phyloP scores from a whole-genome alignment of 2,329 filamentous ascomycete genomes.

The Penicillium sp. region DNA sequence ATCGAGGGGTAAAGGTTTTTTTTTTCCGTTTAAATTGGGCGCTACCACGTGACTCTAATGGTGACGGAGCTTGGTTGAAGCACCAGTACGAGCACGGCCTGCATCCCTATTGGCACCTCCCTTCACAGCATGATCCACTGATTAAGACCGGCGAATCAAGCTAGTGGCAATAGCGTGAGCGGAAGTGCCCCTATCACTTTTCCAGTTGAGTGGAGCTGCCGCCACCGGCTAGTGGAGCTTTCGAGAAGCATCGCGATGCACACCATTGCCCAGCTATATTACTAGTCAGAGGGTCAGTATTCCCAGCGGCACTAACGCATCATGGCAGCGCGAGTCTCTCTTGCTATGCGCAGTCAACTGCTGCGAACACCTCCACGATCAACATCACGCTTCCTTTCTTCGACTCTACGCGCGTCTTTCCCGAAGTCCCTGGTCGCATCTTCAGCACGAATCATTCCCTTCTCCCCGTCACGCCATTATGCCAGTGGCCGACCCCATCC shows the following conservation, averaged over 20 bases:
- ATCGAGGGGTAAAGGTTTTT: slow-evolving; percentile 29
- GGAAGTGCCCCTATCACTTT: too few species aligned
- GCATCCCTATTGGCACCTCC: too few species aligned
- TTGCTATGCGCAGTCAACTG: slow-evolving; percentile 26
- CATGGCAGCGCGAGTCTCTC: slow-evolving; percentile 33
- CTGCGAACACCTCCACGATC: slow-evolving; percentile 25
- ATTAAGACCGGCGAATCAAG: too few species aligned
- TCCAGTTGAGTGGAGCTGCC: slow-evolving; percentile 19
- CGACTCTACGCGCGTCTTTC: slow-evolving; percentile 18
- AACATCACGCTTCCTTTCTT: slow-evolving; percentile 16
- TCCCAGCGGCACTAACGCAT: slow-evolving; percentile 2
- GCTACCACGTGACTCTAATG: slow-evolving; percentile 28
- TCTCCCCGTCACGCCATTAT: slow-evolving; percentile 38
- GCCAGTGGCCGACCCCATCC: slow-evolving; percentile 68
- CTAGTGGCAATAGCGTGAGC: too few species aligned
- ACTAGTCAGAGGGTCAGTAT: not conserved
- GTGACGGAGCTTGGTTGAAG: slow-evolving; percentile 23
- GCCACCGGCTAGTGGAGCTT: slow-evolving; percentile 33
- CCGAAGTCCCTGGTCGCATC: slow-evolving; percentile 16
- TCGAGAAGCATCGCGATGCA: slow-evolving; percentile 32
- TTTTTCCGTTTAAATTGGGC: slow-evolving; percentile 26
- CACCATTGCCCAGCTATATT: slow-evolving; percentile 3
- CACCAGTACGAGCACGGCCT: not conserved
- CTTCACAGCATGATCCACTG: too few species aligned
- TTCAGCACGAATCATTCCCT: slow-evolving; percentile 7